Evolutionary conservation across 2,329 filamentous ascomycete genomes (phyloP), one percentile per base, ranked within the genome.

Genomic region (Botrytis galanthina): DNA sequence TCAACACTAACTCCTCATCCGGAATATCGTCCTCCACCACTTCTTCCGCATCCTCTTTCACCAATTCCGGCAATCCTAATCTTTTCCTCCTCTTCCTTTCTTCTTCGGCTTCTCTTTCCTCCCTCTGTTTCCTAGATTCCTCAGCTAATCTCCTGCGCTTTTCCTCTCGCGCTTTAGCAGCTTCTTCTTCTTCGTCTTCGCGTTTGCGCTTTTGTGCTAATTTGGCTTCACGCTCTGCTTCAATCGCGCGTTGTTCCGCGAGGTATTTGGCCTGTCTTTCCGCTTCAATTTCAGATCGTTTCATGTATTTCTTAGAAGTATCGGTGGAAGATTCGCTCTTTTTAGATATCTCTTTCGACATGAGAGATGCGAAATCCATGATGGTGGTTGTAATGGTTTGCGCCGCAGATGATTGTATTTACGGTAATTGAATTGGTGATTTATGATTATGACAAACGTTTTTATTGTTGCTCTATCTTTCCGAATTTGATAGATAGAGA

Each of bases 311-410:
- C 79, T 92, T 91, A 57, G 83, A 79, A 26, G 84, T 71, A 64
- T 79, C 78, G 9, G 75, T 59, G 35, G 83, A 76, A 70, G 84
- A 78, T 60, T 83, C 84, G 82, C 93, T 93, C 78, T 91, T 87
- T 83, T 96, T 97, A 79, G 93, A 90, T 80, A 99, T 96, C 83
- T 97, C 94, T 81, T 94, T 92, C 80, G 93, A 90, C 93, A 99
- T 97, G 66, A 99, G 86, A 51, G 94, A 89, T 75, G 94, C 94
- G 85, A 99, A 99, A 83, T 99, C 95, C 96, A 99, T 99, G 77
- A 75, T 86, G 81, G 75, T 69, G 73, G 70, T 37, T 63, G 8
- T 70, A 35, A 35, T 37, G n/a, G 35, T 61, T 57, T 59, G 54
- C 44, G 59, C 59, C 51, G 57, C 22, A 42, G 57, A 39, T n/a